phyloP scores from a whole-genome alignment of 2,329 filamentous ascomycete genomes.

The Fulvia fulva region DNA sequence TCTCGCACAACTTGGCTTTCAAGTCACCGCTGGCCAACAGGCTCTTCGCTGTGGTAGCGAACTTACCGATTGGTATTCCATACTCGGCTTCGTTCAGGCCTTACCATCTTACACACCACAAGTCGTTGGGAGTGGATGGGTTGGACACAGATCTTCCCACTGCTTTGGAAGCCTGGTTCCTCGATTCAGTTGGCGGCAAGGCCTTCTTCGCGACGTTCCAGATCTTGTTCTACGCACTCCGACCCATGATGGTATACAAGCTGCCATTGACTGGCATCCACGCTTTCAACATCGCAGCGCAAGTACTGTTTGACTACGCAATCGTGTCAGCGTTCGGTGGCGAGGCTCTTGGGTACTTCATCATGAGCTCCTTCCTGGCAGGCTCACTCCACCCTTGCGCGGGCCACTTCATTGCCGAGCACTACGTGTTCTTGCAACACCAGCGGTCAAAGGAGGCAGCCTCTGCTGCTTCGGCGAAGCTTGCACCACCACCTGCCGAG shows the following conservation, averaged over 20 bases:
- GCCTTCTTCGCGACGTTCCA: slow-evolving; percentile 99
- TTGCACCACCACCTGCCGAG: slow-evolving; percentile 63
- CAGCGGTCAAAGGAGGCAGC: slow-evolving; percentile 41
- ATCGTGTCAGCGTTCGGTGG: slow-evolving; percentile 60
- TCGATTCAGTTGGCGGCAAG: slow-evolving; percentile 93
- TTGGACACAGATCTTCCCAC: slow-evolving; percentile 96
- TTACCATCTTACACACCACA: slow-evolving; percentile 98
- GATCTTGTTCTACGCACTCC: slow-evolving; percentile 96
- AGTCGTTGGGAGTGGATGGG: slow-evolving; percentile 93
- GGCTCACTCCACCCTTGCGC: slow-evolving; percentile 91
- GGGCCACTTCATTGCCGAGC: slow-evolving; percentile 97
- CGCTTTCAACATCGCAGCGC: slow-evolving; percentile 71
- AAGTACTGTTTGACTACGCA: slow-evolving; percentile 71
- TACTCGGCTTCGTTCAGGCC: slow-evolving; percentile 96
- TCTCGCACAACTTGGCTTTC: slow-evolving; percentile 96
- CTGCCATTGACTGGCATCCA: slow-evolving; percentile 84
- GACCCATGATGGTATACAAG: slow-evolving; percentile 90
- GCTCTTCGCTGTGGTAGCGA: slow-evolving; percentile 85
- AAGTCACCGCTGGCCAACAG: slow-evolving; percentile 74
- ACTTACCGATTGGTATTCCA: slow-evolving; percentile 89
- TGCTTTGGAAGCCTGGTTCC: slow-evolving; percentile 81
- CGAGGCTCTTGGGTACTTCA: slow-evolving; percentile 72
- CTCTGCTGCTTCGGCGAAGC: slow-evolving; percentile 43
- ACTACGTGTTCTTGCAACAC: slow-evolving; percentile 58
- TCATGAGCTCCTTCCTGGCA: slow-evolving; percentile 87